Evolutionary conservation across 75 land plant species (phyloP).

Genomic region (Pinus albicaulis): DNA sequence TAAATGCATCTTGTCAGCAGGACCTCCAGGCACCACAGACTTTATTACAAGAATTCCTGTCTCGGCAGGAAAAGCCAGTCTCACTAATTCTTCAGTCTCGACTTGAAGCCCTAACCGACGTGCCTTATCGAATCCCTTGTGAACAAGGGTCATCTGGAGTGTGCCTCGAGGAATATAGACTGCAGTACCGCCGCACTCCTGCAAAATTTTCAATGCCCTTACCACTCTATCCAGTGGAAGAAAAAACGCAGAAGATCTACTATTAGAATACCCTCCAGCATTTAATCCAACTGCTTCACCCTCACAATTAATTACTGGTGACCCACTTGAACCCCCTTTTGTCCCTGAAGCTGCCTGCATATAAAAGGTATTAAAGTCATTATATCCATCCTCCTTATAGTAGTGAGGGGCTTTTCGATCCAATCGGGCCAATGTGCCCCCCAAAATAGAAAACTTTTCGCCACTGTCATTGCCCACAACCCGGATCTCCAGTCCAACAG

Average conservation of each 20-base stretch:
- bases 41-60: conserved; percentile 97
- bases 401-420: conserved; percentile 93
- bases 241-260: conserved; percentile 88
- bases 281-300: conserved; percentile 92
- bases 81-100: conserved; percentile 83
- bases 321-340: conserved; percentile 96
- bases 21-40: conserved; percentile 92
- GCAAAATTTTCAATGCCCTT: conserved; percentile 60
- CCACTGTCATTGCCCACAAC: conserved; percentile 98
- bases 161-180: conserved; percentile 81
- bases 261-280: conserved; percentile 82
- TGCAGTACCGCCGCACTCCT: conserved; percentile 35
- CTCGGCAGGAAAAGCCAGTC: conserved; percentile 60
- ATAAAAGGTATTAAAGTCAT: conserved; percentile 95
- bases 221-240: conserved; percentile 91
- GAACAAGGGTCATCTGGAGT: conserved; percentile 85
- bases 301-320: conserved; percentile 90
- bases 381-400: conserved; percentile 93
- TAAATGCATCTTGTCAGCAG: conserved; percentile 60
- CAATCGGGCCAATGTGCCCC: conserved; percentile 90
- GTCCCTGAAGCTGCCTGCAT: conserved; percentile 98
- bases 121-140: conserved; percentile 92
- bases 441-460: conserved; percentile 92
- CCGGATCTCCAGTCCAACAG: conserved; percentile 90
- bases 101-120: conserved; percentile 74